These are phyloP conservation scores for Neltuma alba DNA, from an alignment of 306 rosid species.

Conservation along the genomic window DNA sequence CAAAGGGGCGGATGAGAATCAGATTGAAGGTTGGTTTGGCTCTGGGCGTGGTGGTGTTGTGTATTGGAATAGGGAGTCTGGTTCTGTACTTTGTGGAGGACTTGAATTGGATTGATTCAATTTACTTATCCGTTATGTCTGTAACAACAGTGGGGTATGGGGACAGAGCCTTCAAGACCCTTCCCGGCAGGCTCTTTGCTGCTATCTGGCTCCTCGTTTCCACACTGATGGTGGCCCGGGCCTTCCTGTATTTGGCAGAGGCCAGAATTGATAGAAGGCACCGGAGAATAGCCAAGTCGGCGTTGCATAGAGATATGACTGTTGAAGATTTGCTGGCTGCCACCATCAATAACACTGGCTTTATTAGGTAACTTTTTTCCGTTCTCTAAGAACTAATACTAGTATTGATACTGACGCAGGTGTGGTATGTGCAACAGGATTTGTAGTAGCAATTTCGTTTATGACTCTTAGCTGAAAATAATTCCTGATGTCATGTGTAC, in stretches of 20 bases:
- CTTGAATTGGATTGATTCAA: constrained; percentile 67
- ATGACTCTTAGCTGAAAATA: constrained; percentile 10
- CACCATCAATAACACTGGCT: constrained; percentile 69
- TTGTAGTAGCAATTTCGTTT: neutral
- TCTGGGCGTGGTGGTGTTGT: constrained; percentile 74
- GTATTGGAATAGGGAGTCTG: constrained; percentile 71
- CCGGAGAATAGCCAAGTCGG: constrained; percentile 62
- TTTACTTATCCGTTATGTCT: constrained; percentile 79
- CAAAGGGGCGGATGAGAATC: constrained; percentile 87
- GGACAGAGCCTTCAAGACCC: constrained; percentile 74
- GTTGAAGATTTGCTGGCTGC: constrained; percentile 83
- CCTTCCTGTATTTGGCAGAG: constrained; percentile 76
- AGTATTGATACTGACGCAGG: neutral
- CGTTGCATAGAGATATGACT: constrained; percentile 76
- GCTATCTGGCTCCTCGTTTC: constrained; percentile 78
- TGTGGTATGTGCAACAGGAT: neutral
- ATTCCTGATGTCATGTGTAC: neutral
- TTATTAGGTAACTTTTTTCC: constrained; percentile 55
- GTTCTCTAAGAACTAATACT: neutral
- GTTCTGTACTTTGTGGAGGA: constrained; percentile 64
- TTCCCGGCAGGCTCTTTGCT: constrained; percentile 69
- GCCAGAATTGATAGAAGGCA: constrained; percentile 81
- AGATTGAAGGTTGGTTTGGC: constrained; percentile 85
- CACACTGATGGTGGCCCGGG: constrained; percentile 78
- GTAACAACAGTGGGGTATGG: constrained; percentile 92